Base-by-base conservation (phyloP, 2,329 filamentous ascomycete genomes). In the Verticillium longisporum region DNA sequence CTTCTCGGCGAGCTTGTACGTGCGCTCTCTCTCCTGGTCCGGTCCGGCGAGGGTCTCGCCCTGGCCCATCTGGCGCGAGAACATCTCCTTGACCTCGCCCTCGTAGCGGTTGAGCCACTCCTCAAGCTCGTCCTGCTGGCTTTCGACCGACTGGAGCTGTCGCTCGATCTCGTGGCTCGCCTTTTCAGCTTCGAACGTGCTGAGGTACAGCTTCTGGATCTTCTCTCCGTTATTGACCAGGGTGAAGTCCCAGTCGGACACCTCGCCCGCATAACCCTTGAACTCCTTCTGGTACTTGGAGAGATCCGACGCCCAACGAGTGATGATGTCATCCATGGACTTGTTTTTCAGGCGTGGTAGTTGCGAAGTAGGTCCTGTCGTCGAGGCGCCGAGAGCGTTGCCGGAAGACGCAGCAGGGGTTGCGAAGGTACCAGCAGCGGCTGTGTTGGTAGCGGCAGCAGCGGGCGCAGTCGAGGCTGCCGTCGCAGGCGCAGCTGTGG, bases 281-380 rank as follows among this genome's bases (percentile, higher is more conserved):
- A 98, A 99, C 62, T 96, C 92, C 73, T 97, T 96, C 71, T 98
- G 94, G 71, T 99, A 97, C 71, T 96, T 96, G 59, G 92, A 90
- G 57, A 99, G 80, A 71, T 98, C 95, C 0, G 92, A 92, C 1
- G 95, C 95, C 95, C 95, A 99, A 36, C 92, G 88, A 4, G 92
- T 97, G 66, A 99, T 92, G 65, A 99, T 97, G 73, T 99, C 95
- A 71, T 99, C 95, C 90, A 99, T 97, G 0, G 94, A 97, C 78
- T 97, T 98, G 76, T 97, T 97, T 80, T 97, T 97, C 41, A 99
- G 81, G 33, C 95, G 89, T 4, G 94, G 95, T 69, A 96, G 87
- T 61, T 92, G 88, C 15, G 95, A 94, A 2, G 88, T 80, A 1
- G 93, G 92, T 0, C 93, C 93, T 37, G 86, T 81, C 3, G 91